These are phyloP conservation scores for Alternaria ethzedia DNA, from an alignment of 2,329 filamentous ascomycete genomes.

Conservation along the genomic window DNA sequence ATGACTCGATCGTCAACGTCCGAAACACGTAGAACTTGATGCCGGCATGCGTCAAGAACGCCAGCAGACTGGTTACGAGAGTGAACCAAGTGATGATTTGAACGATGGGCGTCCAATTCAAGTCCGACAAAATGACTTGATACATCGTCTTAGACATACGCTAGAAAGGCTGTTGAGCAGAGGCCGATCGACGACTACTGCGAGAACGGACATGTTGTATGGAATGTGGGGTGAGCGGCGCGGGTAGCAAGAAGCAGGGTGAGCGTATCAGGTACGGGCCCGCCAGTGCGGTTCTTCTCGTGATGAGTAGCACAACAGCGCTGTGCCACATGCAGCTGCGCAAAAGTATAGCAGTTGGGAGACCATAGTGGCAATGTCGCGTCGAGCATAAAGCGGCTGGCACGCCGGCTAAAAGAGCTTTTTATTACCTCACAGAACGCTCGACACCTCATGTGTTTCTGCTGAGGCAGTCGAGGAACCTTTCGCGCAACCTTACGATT, in stretches of 20 bases:
- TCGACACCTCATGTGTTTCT: not conserved
- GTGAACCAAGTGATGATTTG: slow-evolving; percentile 33
- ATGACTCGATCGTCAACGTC: slow-evolving; percentile 19
- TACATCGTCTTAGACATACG: slow-evolving; percentile 8
- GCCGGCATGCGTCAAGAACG: slow-evolving; percentile 27
- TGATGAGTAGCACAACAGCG: not conserved
- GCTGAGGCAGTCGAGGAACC: not conserved
- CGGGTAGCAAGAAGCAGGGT: not conserved
- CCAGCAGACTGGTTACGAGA: slow-evolving; percentile 23
- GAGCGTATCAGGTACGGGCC: not conserved
- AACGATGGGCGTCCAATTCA: slow-evolving; percentile 31
- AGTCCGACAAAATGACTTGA: slow-evolving; percentile 23
- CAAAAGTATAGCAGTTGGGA: not conserved
- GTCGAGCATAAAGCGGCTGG: not conserved
- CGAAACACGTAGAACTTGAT: slow-evolving; percentile 28
- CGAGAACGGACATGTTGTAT: slow-evolving; percentile 8
- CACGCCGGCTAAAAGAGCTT: slow-evolving; percentile 3
- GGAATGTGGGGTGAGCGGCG: not conserved
- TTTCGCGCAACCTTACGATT: not conserved
- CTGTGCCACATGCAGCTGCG: slow-evolving; percentile 1
- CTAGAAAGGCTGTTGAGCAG: not conserved
- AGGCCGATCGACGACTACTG: not conserved
- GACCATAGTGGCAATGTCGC: not conserved
- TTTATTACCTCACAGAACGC: not conserved
- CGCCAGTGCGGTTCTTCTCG: slow-evolving; percentile 1